These are phyloP conservation scores for Trichoderma sp. DNA, from an alignment of 2,329 filamentous ascomycete species.

Conservation along the genomic window DNA sequence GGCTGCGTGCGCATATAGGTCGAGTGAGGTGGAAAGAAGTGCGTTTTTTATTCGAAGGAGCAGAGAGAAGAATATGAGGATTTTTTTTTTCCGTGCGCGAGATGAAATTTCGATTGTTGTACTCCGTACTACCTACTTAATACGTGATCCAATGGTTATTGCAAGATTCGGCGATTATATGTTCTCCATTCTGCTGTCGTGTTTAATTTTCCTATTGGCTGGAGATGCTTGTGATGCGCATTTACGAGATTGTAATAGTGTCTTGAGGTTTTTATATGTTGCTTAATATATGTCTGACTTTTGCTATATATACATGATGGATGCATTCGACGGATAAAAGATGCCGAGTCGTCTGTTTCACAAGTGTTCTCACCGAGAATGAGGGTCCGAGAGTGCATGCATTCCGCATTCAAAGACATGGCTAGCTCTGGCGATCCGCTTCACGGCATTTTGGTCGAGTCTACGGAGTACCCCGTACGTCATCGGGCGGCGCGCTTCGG, in stretches of 20 bases:
- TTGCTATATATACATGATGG: neutral
- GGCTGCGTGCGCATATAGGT: slow-evolving; percentile 7
- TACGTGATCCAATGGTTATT: neutral
- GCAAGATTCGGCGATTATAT: neutral
- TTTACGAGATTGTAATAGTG: neutral
- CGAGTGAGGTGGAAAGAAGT: neutral
- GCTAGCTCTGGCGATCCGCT: neutral
- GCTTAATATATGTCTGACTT: neutral
- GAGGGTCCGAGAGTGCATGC: neutral
- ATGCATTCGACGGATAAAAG: neutral
- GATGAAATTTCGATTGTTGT: neutral
- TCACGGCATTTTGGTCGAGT: neutral
- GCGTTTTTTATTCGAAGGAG: neutral
- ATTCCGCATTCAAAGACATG: neutral
- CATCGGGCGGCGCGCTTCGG: neutral
- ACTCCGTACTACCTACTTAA: neutral
- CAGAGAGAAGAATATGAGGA: slow-evolving; percentile 2
- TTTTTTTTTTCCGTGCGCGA: neutral
- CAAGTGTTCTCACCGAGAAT: neutral
- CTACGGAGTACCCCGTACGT: neutral
- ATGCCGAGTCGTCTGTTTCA: slow-evolving; percentile 8
- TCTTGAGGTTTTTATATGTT: neutral
- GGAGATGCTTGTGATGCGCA: neutral
- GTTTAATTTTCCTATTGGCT: neutral
- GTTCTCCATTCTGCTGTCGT: neutral